A percentile compares a stretch with the other conserved stretches of the same genome.
Evolutionary conservation across 2,329 filamentous ascomycete species (phyloP).

Genomic region (Scorias spongiosa): DNA sequence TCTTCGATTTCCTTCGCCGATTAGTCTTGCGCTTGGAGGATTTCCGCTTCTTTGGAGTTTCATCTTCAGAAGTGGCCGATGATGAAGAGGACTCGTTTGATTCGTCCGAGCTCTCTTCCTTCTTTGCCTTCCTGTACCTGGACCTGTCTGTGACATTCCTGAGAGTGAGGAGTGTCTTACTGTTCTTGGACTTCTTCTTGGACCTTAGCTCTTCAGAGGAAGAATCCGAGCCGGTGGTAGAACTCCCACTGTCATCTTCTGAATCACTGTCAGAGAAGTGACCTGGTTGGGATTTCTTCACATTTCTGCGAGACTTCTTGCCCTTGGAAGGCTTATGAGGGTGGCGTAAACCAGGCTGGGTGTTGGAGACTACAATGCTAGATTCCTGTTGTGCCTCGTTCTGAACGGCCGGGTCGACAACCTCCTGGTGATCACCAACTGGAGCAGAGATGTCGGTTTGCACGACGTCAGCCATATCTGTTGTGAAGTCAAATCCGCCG

Average conservation of each 20-base stretch:
- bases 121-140: slow-evolving; percentile 9
- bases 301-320: slow-evolving; percentile 8
- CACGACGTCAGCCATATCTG: slow-evolving; percentile 9
- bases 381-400: too few species aligned
- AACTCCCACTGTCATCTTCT: background rate
- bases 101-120: slow-evolving; percentile 9
- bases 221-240: background rate
- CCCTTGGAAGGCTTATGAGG: slow-evolving; percentile 5
- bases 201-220: slow-evolving; percentile 2
- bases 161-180: slow-evolving; percentile 1
- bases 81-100: slow-evolving; percentile 8
- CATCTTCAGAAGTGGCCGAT: slow-evolving; percentile 11
- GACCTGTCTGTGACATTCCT: slow-evolving; percentile 1
- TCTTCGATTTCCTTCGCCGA: slow-evolving; percentile 12
- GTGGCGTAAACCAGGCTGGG: too few species aligned
- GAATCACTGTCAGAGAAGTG: background rate
- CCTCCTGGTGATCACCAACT: slow-evolving; percentile 4
- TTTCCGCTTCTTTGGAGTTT: slow-evolving; percentile 9
- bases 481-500: slow-evolving; percentile 9
- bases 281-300: slow-evolving; percentile 1
- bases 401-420: slow-evolving; percentile 2
- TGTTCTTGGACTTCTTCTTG: slow-evolving; percentile 3
- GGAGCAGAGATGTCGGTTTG: slow-evolving; percentile 6
- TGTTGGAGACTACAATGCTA: too few species aligned
- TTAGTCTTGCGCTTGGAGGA: slow-evolving; percentile 9